Percentiles rank a stretch among this genome's conserved stretches.
These are phyloP conservation scores for Gossypium gossypioides DNA, from an alignment of 441 rosid genomes.

Conservation along the genomic window DNA sequence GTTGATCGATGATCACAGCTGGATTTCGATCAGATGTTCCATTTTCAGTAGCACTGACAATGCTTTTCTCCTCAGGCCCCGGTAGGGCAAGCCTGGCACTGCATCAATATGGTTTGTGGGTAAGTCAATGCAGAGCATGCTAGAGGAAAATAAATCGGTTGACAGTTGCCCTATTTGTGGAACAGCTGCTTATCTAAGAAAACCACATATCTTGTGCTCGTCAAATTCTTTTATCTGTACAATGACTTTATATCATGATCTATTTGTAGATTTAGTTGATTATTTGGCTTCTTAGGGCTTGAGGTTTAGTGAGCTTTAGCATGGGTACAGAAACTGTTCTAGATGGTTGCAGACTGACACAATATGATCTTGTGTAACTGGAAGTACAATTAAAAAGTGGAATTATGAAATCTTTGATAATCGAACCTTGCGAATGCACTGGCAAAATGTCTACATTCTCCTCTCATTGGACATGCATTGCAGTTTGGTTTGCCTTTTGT, in stretches of 20 bases:
- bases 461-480: slow-evolving; percentile 75
- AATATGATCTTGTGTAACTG: not conserved
- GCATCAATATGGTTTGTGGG: slow-evolving; percentile 13
- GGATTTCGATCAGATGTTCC: slow-evolving; percentile 23
- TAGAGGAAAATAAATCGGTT: not conserved
- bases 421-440: slow-evolving; percentile 70
- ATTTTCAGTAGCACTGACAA: slow-evolving; percentile 21
- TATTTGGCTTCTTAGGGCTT: not conserved
- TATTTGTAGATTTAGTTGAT: not conserved
- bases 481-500: slow-evolving; percentile 70
- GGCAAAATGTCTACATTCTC: slow-evolving; percentile 73
- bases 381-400: not conserved
- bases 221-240: not conserved
- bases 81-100: slow-evolving; percentile 68
- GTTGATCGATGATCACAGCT: slow-evolving; percentile 13
- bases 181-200: slow-evolving; percentile 4
- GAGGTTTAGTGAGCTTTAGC: not conserved
- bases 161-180: not conserved
- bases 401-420: slow-evolving; percentile 12
- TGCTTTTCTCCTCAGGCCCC: slow-evolving; percentile 40
- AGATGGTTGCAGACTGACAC: not conserved
- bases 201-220: not conserved
- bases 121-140: slow-evolving; percentile 13
- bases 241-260: not conserved
- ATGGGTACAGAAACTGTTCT: not conserved